These are phyloP conservation scores for Agaricales sp. DNA, from an alignment of 1,284 basidiomycete genomes.

Conservation along the genomic window DNA sequence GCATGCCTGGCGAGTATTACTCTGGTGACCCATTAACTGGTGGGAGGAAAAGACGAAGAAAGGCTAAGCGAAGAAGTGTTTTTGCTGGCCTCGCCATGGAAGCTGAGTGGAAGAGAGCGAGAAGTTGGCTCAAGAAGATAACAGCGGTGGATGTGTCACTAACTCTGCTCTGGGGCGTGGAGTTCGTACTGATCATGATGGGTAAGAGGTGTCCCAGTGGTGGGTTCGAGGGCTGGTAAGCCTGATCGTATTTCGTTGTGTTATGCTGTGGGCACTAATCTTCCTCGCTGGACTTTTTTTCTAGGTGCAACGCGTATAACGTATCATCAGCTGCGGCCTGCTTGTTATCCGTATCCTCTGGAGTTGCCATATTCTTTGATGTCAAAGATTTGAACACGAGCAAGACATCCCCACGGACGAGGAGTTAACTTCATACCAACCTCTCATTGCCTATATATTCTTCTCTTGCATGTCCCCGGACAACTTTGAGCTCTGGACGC, in stretches of 20 bases:
- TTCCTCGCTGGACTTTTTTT: conserved; percentile 3
- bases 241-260: conserved; percentile 11
- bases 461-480: too few relatives aligned
- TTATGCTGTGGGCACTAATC: conserved; percentile 2
- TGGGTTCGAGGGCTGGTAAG: conserved; percentile 51
- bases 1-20: conserved; percentile 17
- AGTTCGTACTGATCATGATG: conserved; percentile 48
- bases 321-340: conserved; percentile 50
- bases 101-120: conserved; percentile 46
- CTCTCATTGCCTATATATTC: too few relatives aligned
- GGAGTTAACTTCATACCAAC: conserved; percentile 12
- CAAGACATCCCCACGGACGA: conserved; percentile 34
- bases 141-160: conserved; percentile 36
- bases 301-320: conserved; percentile 65
- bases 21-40: conserved; percentile 12
- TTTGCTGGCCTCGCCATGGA: conserved; percentile 57
- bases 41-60: conserved; percentile 8
- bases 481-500: too few relatives aligned
- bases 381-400: conserved; percentile 54
- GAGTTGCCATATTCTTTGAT: conserved; percentile 48
- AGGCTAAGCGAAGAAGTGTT: conserved; percentile 33
- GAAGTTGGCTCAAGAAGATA: conserved; percentile 41
- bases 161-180: conserved; percentile 45
- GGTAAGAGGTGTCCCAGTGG: conserved; percentile 55
- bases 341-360: conserved; percentile 43